Evolutionary conservation across 768 basidiomycete genomes (phyloP).

Genomic region (Strobilomyces echinocephalus): DNA sequence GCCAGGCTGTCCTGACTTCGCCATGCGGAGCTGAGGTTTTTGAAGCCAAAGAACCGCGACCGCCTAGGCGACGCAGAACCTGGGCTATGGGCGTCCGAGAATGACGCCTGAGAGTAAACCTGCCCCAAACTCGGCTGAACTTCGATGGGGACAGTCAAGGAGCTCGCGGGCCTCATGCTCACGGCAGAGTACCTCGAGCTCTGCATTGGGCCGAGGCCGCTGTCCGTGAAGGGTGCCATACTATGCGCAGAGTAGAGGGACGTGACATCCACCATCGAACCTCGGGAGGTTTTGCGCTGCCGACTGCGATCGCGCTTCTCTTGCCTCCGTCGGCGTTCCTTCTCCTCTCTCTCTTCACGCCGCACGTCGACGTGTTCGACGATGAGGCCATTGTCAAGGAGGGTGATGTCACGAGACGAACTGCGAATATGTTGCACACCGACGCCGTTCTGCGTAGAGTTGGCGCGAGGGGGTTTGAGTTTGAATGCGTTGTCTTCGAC

Average conservation of each 20-base stretch:
- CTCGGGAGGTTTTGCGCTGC: constrained; percentile 68
- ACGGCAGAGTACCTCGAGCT: constrained; percentile 58
- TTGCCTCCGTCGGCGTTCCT: constrained; percentile 63
- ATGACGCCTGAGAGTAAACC: constrained; percentile 72
- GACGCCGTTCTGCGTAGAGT: constrained; percentile 30
- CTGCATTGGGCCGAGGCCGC: constrained; percentile 49
- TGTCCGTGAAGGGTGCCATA: constrained; percentile 50
- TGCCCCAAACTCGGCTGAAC: constrained; percentile 55
- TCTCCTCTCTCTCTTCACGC: constrained; percentile 71
- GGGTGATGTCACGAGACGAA: constrained; percentile 67
- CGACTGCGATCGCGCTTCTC: constrained; percentile 53
- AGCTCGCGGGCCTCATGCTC: constrained; percentile 57
- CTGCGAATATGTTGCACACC: constrained; percentile 39
- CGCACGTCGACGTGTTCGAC: constrained; percentile 84
- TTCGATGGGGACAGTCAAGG: constrained; percentile 54
- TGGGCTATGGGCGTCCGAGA: constrained; percentile 75
- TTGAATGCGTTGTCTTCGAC: constrained; percentile 61
- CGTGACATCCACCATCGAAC: constrained; percentile 65
- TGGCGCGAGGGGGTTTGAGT: constrained; percentile 56
- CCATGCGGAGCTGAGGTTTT: constrained; percentile 67
- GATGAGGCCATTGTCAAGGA: constrained; percentile 85
- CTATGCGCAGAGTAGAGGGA: constrained; percentile 70
- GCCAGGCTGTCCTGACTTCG: constrained; percentile 79
- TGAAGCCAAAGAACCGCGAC: constrained; percentile 74
- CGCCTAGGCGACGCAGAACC: constrained; percentile 63